Conservation (phyloP, 2,329 filamentous ascomycete genomes). For the Trichoderma afroharzianum region DNA sequence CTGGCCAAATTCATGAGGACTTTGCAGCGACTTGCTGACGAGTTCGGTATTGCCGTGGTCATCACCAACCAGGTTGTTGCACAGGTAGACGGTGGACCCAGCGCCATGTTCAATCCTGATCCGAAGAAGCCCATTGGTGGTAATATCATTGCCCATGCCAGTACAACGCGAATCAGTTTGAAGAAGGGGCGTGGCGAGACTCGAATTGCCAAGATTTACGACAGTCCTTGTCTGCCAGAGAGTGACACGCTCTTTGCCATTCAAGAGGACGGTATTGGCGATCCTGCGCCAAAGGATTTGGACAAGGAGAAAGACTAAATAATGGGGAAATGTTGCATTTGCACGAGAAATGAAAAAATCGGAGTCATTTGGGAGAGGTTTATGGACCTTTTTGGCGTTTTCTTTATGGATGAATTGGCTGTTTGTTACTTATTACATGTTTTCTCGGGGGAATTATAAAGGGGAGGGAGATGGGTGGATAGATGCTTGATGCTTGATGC, state of each 20-base stretch:
- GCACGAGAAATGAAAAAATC: slow-evolving; percentile 19
- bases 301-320: slow-evolving; percentile 49
- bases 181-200: slow-evolving; percentile 97
- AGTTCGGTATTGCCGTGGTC: slow-evolving; percentile 95
- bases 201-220: slow-evolving; percentile 97
- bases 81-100: slow-evolving; percentile 93
- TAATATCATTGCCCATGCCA: slow-evolving; percentile 97
- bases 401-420: slow-evolving; percentile 10
- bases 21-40: slow-evolving; percentile 71
- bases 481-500: neutral
- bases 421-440: neutral
- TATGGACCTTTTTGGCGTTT: slow-evolving; percentile 33
- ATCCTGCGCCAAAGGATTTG: slow-evolving; percentile 90
- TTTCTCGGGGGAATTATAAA: neutral
- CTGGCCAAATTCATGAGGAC: slow-evolving; percentile 85
- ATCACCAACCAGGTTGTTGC: slow-evolving; percentile 99
- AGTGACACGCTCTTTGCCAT: slow-evolving; percentile 97
- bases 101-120: slow-evolving; percentile 98
- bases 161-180: slow-evolving; percentile 87
- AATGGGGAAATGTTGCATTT: neutral
- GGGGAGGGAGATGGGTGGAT: neutral
- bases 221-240: slow-evolving; percentile 94
- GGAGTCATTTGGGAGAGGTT: slow-evolving; percentile 24
- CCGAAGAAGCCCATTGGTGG: slow-evolving; percentile 99
- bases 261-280: slow-evolving; percentile 92